phyloP scores from a whole-genome alignment of 768 basidiomycete genomes.

The Tylopilus plumbeoviolaceoides region DNA sequence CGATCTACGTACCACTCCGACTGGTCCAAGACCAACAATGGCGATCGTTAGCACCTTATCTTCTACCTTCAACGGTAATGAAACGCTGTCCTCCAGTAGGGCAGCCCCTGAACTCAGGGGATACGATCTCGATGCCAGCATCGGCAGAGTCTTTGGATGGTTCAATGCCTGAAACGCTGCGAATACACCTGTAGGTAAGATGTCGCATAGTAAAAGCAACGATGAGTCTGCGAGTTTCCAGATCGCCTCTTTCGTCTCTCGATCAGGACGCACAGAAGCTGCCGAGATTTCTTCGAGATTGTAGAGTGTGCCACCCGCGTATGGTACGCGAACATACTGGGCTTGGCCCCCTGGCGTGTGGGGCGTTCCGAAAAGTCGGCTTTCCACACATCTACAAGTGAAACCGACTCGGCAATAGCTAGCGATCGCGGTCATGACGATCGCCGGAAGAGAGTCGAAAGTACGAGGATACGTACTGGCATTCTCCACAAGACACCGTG shows the following conservation, averaged over 20 bases:
- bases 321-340: conserved; percentile 75
- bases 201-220: conserved; percentile 69
- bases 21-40: conserved; percentile 73
- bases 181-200: conserved; percentile 77
- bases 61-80: conserved; percentile 34
- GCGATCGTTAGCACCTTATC: conserved; percentile 59
- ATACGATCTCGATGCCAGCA: conserved; percentile 57
- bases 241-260: conserved; percentile 34
- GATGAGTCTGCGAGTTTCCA: conserved; percentile 55
- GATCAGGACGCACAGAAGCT: conserved; percentile 14
- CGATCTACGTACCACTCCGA: conserved; percentile 51
- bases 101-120: conserved; percentile 34
- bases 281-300: conserved; percentile 48
- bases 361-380: conserved; percentile 63
- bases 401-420: conserved; percentile 74
- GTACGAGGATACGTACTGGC: conserved; percentile 51
- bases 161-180: conserved; percentile 68
- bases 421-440: background rate
- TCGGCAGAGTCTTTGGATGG: conserved; percentile 65
- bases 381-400: conserved; percentile 62
- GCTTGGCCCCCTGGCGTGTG: conserved; percentile 71
- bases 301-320: conserved; percentile 75
- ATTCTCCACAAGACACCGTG: conserved; percentile 80
- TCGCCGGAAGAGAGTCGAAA: background rate
- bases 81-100: background rate